A percentile compares a stretch with the other conserved stretches of the same genome.
These are phyloP conservation scores for Noccaea caerulescens DNA, from an alignment of 345 rosid genomes.

Conservation along the genomic window DNA sequence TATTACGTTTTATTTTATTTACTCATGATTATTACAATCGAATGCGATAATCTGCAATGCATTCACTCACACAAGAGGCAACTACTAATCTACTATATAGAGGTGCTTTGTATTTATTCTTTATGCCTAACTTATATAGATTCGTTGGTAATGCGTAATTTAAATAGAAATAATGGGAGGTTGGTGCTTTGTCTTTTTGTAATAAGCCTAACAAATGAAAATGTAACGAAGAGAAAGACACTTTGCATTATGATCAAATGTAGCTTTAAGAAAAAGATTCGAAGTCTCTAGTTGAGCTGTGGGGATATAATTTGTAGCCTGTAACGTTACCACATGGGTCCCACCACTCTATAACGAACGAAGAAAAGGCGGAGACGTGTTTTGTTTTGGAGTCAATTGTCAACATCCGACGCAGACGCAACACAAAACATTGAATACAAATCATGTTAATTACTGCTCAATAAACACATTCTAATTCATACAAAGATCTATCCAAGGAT, in stretches of 20 bases:
- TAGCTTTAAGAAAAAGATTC: constrained; percentile 41
- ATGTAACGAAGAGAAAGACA: constrained; percentile 38
- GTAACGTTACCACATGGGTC: constrained; percentile 31
- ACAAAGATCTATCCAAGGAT: background rate
- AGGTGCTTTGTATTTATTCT: background rate
- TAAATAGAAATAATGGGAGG: constrained; percentile 20
- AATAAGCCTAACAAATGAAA: constrained; percentile 39
- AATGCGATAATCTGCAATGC: constrained; percentile 10
- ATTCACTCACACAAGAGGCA: constrained; percentile 32
- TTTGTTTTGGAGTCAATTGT: constrained; percentile 35
- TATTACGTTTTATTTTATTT: background rate
- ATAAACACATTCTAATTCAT: constrained; percentile 5
- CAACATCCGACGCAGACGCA: constrained; percentile 39
- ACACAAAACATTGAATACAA: constrained; percentile 12
- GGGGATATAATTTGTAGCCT: constrained; percentile 39
- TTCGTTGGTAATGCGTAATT: constrained; percentile 23
- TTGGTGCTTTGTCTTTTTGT: constrained; percentile 40
- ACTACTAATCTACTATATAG: background rate
- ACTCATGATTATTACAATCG: background rate
- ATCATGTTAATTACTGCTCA: constrained; percentile 20
- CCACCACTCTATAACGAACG: constrained; percentile 25
- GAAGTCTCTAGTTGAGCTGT: constrained; percentile 42
- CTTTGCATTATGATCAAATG: constrained; percentile 42
- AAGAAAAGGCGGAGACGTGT: constrained; percentile 37
- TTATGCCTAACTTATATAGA: constrained; percentile 23